Conservation (phyloP, 768 basidiomycete genomes). For the Mycena sanguinolenta region DNA sequence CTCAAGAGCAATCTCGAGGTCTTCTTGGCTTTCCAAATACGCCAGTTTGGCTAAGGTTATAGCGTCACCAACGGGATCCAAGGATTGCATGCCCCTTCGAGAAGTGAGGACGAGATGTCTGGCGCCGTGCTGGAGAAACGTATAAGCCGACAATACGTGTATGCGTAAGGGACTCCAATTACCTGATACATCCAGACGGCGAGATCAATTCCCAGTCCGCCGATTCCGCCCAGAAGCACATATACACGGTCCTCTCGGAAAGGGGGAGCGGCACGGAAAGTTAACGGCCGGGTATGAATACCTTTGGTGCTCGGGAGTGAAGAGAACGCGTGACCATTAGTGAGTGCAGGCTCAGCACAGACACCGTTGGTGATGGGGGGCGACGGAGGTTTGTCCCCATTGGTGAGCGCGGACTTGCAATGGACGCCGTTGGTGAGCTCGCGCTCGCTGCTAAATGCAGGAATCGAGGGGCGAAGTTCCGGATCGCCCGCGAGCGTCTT, state of each 20-base stretch:
- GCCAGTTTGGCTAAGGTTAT: constrained; percentile 18
- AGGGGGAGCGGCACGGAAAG: background rate
- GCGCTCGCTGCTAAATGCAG: too few relatives aligned
- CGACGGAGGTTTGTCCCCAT: too few relatives aligned
- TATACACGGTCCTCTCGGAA: background rate
- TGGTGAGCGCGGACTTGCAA: too few relatives aligned
- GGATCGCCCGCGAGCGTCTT: background rate
- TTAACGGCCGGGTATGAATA: background rate
- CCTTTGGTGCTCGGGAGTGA: too few relatives aligned
- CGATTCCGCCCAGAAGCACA: constrained; percentile 16
- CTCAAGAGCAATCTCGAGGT: background rate
- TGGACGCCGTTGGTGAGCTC: too few relatives aligned
- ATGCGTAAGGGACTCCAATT: background rate
- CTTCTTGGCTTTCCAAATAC: constrained; percentile 15
- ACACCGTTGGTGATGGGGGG: too few relatives aligned
- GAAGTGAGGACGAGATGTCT: constrained; percentile 25
- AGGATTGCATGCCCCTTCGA: constrained; percentile 11
- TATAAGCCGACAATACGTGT: background rate
- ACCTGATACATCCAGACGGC: constrained; percentile 25
- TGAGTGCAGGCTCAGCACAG: too few relatives aligned
- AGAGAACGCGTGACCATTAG: too few relatives aligned
- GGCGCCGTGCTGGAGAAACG: constrained; percentile 10
- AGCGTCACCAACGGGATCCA: constrained; percentile 11
- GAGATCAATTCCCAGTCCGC: constrained; percentile 7
- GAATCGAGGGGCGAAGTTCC: background rate